Percentiles rank a stretch among this genome's conserved stretches.
phyloP scores from a whole-genome alignment of 1,139 yeast species.

The Pichia sp. region DNA sequence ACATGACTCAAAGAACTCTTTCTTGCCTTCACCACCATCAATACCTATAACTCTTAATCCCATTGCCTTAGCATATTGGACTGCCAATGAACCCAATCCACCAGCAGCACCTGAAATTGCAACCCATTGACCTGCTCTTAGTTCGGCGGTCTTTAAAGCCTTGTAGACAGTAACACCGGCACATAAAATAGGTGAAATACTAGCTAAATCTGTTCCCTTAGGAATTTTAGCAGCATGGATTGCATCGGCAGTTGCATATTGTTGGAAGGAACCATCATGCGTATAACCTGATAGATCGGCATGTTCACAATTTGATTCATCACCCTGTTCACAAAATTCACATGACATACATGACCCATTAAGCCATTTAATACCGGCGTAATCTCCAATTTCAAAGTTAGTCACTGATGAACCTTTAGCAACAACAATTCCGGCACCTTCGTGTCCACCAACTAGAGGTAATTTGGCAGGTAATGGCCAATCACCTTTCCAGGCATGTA shows the following conservation, averaged over 20 bases:
- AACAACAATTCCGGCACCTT: slow-evolving; percentile 81
- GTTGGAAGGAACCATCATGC: slow-evolving; percentile 80
- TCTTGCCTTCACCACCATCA: slow-evolving; percentile 68
- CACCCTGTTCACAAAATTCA: slow-evolving; percentile 62
- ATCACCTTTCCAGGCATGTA: slow-evolving; percentile 75
- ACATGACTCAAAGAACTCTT: slow-evolving; percentile 43
- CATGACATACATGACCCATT: slow-evolving; percentile 70
- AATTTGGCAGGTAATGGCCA: slow-evolving; percentile 63
- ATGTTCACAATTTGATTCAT: slow-evolving; percentile 62
- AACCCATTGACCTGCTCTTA: slow-evolving; percentile 71
- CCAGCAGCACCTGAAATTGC: slow-evolving; percentile 81
- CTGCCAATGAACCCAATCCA: slow-evolving; percentile 75
- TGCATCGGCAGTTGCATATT: slow-evolving; percentile 80
- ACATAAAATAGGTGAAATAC: slow-evolving; percentile 70
- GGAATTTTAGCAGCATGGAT: slow-evolving; percentile 79
- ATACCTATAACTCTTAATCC: slow-evolving; percentile 72
- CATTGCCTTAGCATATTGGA: slow-evolving; percentile 79
- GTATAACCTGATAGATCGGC: slow-evolving; percentile 75
- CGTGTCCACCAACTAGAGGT: slow-evolving; percentile 79
- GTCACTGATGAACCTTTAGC: slow-evolving; percentile 62
- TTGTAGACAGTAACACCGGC: slow-evolving; percentile 84
- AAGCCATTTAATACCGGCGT: slow-evolving; percentile 69
- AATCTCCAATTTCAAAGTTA: slow-evolving; percentile 69
- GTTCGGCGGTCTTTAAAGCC: slow-evolving; percentile 65
- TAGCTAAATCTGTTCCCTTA: slow-evolving; percentile 61